Base-by-base conservation (phyloP, 306 rosid genomes). In the Ormosia semicastrata region DNA sequence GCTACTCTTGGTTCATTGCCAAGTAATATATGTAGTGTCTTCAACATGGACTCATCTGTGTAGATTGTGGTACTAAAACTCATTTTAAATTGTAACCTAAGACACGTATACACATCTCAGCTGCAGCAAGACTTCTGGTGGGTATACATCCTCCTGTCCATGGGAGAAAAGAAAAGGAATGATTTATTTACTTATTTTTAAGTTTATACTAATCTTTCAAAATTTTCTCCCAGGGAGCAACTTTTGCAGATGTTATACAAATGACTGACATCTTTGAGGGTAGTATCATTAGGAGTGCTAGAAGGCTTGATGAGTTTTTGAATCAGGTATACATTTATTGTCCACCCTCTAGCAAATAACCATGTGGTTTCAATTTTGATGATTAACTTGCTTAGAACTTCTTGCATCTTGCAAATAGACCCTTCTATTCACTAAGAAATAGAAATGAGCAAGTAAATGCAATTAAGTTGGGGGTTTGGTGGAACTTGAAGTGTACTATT, bases 231-330 rank as follows among this genome's bases (percentile, higher is more conserved):
- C 87, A 95, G 98, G 99, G 98, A 54, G 85, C 97, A 60, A 89
- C 17, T 86, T 95, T 95, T 85, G 87, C 90, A 0, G 99, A 95
- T 47, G 94, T 95, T 84, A 95, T 90, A 81, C 97, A 95, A 86
- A 95, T 93, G 98, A 95, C 99, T 14, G 99, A 93, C 84, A 89
- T 95, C 59, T 95, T 95, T 84, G 98, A 95, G 87, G 99, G 99
- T 53, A 95, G 98, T 86, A 92, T 95, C 76, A 92, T 95, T 62
- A 91, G 99, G 84, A 89, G 96, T 86, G 96, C 97, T 54, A 95
- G 98, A 89, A 89, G 99, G 88, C 99, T 95, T 62, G 99, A 95
- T 67, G 99, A 95, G 78, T 95, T 95, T 84, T 83, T 93, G 86
- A 95, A 93, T 87, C 97, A 93, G 99, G 98, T 93, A 49, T 69